phyloP scores from a whole-genome alignment of 2,329 filamentous ascomycete species.

The Bertia moriformis region DNA sequence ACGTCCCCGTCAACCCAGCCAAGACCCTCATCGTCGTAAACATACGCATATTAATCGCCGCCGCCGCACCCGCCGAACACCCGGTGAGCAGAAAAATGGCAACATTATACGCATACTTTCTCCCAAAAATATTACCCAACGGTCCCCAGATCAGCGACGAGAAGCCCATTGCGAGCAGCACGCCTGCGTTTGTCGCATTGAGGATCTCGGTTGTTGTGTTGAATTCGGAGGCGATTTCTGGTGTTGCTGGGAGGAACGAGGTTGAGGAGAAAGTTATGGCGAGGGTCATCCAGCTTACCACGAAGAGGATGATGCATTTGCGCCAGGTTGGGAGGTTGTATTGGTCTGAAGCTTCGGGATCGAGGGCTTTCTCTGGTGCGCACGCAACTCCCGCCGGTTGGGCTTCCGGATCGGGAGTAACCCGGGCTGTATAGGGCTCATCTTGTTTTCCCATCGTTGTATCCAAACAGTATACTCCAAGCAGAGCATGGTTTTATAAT shows the following conservation, averaged over 20 bases:
- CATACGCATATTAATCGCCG: constrained; percentile 13
- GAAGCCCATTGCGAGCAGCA: constrained; percentile 19
- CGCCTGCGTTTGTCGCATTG: constrained; percentile 19
- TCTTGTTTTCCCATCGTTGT: too few relatives aligned
- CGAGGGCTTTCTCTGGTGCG: background rate
- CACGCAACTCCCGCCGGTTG: too few relatives aligned
- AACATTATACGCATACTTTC: constrained; percentile 14
- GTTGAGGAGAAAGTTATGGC: constrained; percentile 24
- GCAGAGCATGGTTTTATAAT: too few relatives aligned
- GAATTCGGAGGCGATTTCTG: constrained; percentile 21
- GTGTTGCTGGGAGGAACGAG: constrained; percentile 19
- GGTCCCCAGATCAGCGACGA: constrained; percentile 20
- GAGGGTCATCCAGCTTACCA: constrained; percentile 23
- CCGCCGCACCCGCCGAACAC: constrained; percentile 15
- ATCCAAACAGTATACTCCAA: too few relatives aligned
- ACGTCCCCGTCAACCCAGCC: constrained; percentile 18
- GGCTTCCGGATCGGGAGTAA: too few relatives aligned
- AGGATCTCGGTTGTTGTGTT: constrained; percentile 16
- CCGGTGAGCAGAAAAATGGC: constrained; percentile 15
- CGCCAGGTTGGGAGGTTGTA: constrained; percentile 17
- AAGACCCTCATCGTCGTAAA: constrained; percentile 19
- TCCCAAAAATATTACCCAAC: constrained; percentile 12
- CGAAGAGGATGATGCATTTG: constrained; percentile 23
- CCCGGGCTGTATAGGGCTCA: too few relatives aligned
- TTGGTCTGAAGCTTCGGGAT: background rate